phyloP scores from a whole-genome alignment of 2,329 filamentous ascomycete species.

The Fusarium redolens region DNA sequence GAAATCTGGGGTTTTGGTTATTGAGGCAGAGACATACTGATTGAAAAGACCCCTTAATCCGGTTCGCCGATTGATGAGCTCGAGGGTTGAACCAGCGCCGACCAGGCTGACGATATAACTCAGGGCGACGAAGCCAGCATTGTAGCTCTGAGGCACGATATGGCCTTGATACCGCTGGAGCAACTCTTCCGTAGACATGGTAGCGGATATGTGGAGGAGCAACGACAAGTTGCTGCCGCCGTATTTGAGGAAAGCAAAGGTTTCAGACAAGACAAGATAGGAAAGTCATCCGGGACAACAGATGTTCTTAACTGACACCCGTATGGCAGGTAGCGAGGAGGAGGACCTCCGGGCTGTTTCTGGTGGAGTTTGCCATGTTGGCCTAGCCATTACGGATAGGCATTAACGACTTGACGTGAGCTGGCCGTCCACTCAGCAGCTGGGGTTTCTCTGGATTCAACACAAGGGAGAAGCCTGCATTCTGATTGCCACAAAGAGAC shows the following conservation, averaged over 20 bases:
- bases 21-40: slow-evolving; percentile 61
- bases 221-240: slow-evolving; percentile 21
- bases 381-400: slow-evolving; percentile 11
- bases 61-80: slow-evolving; percentile 82
- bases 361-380: slow-evolving; percentile 31
- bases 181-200: slow-evolving; percentile 47
- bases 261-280: background rate
- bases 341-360: slow-evolving; percentile 9
- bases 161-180: slow-evolving; percentile 56
- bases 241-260: slow-evolving; percentile 14
- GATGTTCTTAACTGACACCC: slow-evolving; percentile 36
- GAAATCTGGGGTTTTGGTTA: background rate
- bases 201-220: slow-evolving; percentile 18
- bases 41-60: slow-evolving; percentile 75
- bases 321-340: slow-evolving; percentile 7
- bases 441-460: slow-evolving; percentile 15
- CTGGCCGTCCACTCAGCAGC: slow-evolving; percentile 15
- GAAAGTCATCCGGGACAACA: slow-evolving; percentile 16
- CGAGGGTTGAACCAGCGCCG: slow-evolving; percentile 82
- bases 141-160: slow-evolving; percentile 62
- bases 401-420: slow-evolving; percentile 14
- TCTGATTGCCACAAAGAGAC: slow-evolving; percentile 24
- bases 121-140: slow-evolving; percentile 73
- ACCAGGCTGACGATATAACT: slow-evolving; percentile 82
- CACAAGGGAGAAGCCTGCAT: slow-evolving; percentile 28